Conservation (phyloP, 345 rosid species). For the Eucalyptus brandiana region DNA sequence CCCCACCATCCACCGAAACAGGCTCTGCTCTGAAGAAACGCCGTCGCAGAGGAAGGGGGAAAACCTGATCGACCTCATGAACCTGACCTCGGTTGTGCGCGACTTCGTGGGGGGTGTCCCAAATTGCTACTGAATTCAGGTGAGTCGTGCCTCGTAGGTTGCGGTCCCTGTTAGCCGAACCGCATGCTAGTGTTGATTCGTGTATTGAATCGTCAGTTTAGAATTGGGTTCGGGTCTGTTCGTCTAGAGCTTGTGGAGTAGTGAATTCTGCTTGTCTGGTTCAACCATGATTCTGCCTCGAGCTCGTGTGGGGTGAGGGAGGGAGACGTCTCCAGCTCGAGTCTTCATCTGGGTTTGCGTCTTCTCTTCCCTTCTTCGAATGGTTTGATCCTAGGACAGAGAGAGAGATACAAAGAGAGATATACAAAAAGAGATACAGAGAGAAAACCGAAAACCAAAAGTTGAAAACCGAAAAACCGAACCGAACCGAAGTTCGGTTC, state of each 20-base stretch:
- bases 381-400: too few relatives aligned
- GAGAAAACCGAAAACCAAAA: too few relatives aligned
- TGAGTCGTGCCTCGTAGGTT: neutral
- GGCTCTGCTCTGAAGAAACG: neutral
- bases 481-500: too few relatives aligned
- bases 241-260: neutral
- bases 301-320: too few relatives aligned
- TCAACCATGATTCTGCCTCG: too few relatives aligned
- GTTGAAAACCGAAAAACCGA: too few relatives aligned
- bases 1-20: neutral
- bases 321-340: too few relatives aligned
- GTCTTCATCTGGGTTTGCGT: too few relatives aligned
- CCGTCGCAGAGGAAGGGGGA: neutral
- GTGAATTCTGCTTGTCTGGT: neutral
- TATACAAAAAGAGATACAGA: too few relatives aligned
- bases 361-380: too few relatives aligned
- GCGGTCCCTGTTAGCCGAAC: neutral
- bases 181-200: neutral
- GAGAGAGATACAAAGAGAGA: too few relatives aligned
- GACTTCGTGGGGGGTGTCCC: constrained; percentile 91
- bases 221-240: neutral
- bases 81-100: constrained; percentile 70
- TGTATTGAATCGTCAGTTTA: neutral
- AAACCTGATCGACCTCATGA: constrained; percentile 75
- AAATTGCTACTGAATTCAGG: constrained; percentile 14